Conservation (phyloP, 805 yeast species). For the Citeromyces nyonsensis region DNA sequence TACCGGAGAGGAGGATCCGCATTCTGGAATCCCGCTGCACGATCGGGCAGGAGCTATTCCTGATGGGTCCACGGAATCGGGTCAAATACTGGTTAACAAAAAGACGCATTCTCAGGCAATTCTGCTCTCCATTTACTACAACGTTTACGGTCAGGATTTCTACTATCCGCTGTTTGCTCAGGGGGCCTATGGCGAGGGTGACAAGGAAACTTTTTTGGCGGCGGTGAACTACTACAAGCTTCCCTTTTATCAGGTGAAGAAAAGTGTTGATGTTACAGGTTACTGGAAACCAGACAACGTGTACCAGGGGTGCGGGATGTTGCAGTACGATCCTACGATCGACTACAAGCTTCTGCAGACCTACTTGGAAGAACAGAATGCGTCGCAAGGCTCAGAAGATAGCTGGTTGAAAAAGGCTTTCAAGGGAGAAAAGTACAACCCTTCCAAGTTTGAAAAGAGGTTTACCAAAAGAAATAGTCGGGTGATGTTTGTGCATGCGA, state of each 20-base stretch:
- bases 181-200: conserved; percentile 39
- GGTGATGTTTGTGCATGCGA: conserved; percentile 32
- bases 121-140: conserved; percentile 33
- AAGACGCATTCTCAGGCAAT: conserved; percentile 29
- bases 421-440: conserved; percentile 5
- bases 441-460: conserved; percentile 6
- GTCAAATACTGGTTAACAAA: conserved; percentile 35
- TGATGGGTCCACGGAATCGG: conserved; percentile 39
- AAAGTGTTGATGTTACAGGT: conserved; percentile 32
- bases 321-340: conserved; percentile 33
- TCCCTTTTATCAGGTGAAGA: conserved; percentile 32
- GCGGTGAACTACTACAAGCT: conserved; percentile 27
- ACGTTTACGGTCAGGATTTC: conserved; percentile 31
- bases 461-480: conserved; percentile 10
- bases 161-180: conserved; percentile 30
- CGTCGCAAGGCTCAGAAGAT: neutral
- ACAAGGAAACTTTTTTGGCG: conserved; percentile 42
- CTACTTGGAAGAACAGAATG: conserved; percentile 5
- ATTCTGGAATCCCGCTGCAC: conserved; percentile 23
- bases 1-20: neutral
- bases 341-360: conserved; percentile 15
- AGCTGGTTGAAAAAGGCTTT: neutral
- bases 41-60: conserved; percentile 37
- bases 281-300: conserved; percentile 15
- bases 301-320: conserved; percentile 41